Base-by-base conservation (phyloP, 2,329 filamentous ascomycete genomes). In the Arthrobotrys megalospora region DNA sequence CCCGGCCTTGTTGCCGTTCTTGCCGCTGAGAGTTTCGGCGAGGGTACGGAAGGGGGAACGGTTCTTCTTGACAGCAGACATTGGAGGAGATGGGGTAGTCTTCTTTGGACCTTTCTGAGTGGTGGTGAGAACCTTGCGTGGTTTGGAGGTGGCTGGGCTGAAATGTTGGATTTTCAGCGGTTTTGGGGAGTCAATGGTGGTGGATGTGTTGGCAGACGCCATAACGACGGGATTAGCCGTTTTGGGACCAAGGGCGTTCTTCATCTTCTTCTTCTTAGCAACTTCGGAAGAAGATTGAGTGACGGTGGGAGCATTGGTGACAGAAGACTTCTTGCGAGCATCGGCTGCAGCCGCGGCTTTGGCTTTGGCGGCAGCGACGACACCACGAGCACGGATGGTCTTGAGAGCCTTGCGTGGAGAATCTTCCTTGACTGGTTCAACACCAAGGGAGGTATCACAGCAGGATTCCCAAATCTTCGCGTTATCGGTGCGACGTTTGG, bases 401-500 rank as follows among this genome's bases (percentile, higher is more conserved):
- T 77, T 77, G 48, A 77, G 73, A 11, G 73, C 73, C 36, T 77
- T 77, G 34, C 73, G 73, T 6, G 73, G 73, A 7, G 73, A 77
- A 47, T 77, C 73, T 32, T 77, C 73, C 41, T 77, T 77, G 66
- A 77, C 66, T 1, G 73, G 73, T 16, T 77, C 73, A 16, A 19
- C 19, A 12, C 36, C 28, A 14, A 71, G 28, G 6, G 73, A 77
- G 50, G 60, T 77, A 64, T 82, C 81, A 47, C 80, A 81, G 48
- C 80, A 81, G 28, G 80, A 81, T 58, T 82, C 81, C 80, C 80
- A 82, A 43, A 82, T 79, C 50, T 80, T 81, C 36, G 79, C 81
- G 53, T 82, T 80, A 21, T 80, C 72, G 6, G 80, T 80, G 6
- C 77, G 70, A 62, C 78, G 80, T 55, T 80, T 79, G 10, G 79